Evolutionary conservation across 345 rosid species (phyloP).

Genomic region (Aurinia saxatilis): DNA sequence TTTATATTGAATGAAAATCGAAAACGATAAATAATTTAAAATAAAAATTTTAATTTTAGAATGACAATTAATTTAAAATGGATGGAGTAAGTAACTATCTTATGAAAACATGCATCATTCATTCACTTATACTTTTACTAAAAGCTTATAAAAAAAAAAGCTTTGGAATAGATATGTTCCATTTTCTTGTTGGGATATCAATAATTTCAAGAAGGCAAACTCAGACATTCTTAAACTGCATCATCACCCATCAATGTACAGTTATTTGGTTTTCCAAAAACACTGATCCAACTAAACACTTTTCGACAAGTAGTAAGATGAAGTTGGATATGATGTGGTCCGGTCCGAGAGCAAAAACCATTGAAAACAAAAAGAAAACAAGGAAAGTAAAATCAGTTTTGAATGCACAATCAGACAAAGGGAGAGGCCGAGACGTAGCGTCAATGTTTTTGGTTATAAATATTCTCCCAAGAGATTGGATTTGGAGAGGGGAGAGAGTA

Average conservation of each 20-base stretch:
- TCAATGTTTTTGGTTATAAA: slow-evolving; percentile 24
- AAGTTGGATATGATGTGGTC: slow-evolving; percentile 5
- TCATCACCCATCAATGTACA: not conserved
- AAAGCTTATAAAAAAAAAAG: too few species aligned
- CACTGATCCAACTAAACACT: not conserved
- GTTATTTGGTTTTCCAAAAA: not conserved
- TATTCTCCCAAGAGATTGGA: slow-evolving; percentile 35
- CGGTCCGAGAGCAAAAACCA: slow-evolving; percentile 5
- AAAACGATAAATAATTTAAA: too few species aligned
- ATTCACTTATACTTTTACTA: too few species aligned
- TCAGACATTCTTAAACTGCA: not conserved
- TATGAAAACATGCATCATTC: too few species aligned
- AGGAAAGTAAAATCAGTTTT: not conserved
- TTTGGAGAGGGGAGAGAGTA: slow-evolving; percentile 23
- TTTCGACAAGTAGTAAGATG: slow-evolving; percentile 14
- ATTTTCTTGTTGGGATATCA: not conserved
- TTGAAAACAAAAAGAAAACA: slow-evolving; percentile 4
- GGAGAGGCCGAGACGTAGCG: slow-evolving; percentile 17
- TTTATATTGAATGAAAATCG: too few species aligned
- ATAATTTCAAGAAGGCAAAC: not conserved
- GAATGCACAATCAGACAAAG: slow-evolving; percentile 24
- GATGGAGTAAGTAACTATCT: too few species aligned
- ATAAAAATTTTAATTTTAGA: too few species aligned
- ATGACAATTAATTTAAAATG: too few species aligned
- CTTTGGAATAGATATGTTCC: too few species aligned